Evolutionary conservation across 2,329 filamentous ascomycete species (phyloP).

Genomic region (Parascedosporium putredinis): DNA sequence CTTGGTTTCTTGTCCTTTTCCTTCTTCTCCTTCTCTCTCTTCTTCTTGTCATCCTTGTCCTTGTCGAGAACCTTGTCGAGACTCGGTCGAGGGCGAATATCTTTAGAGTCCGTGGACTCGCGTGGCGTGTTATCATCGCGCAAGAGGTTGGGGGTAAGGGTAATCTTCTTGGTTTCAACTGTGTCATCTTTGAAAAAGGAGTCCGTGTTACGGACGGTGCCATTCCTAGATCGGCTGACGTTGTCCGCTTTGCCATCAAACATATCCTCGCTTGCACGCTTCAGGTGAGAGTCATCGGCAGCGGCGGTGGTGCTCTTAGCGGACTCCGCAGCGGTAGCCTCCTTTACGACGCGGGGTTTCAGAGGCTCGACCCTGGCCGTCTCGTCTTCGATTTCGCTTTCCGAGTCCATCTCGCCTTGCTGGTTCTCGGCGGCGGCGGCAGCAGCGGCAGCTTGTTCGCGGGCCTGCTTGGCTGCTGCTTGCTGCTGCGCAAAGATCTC

Average conservation of each 20-base stretch:
- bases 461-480: constrained; percentile 19
- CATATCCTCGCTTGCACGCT: constrained; percentile 54
- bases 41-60: constrained; percentile 58
- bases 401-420: constrained; percentile 13
- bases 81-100: constrained; percentile 50
- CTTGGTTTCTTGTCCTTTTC: constrained; percentile 59
- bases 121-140: constrained; percentile 62
- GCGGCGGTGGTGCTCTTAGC: constrained; percentile 9
- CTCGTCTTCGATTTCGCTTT: constrained; percentile 33
- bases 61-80: constrained; percentile 66
- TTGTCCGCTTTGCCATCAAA: constrained; percentile 43
- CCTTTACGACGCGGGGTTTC: constrained; percentile 35
- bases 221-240: constrained; percentile 63
- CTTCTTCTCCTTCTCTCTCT: constrained; percentile 61
- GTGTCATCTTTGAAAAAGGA: constrained; percentile 97
- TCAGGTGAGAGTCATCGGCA: constrained; percentile 13
- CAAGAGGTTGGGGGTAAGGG: constrained; percentile 82
- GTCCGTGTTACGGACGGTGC: constrained; percentile 81
- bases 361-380: constrained; percentile 45
- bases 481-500: constrained; percentile 29
- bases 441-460: constrained; percentile 12
- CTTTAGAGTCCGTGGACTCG: constrained; percentile 41
- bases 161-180: constrained; percentile 94
- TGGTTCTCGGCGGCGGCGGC: constrained; percentile 14
- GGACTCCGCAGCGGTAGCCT: constrained; percentile 23